Evolutionary conservation across 768 basidiomycete genomes (phyloP), one percentile per base, ranked within the genome.

Genomic region (Nevesoporus exiguus): DNA sequence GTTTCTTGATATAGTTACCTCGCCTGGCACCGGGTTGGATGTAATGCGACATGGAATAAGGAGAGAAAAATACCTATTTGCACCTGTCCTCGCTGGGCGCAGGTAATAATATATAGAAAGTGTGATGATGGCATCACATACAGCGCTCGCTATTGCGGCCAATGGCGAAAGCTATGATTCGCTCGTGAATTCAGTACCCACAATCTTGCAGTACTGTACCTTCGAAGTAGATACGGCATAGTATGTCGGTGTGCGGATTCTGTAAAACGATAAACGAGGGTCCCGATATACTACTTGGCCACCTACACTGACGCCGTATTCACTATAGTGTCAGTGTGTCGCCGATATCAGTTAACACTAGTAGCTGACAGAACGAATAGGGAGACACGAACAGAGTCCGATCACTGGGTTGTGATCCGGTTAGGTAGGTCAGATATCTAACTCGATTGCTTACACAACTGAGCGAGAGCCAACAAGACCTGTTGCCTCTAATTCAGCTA

Each of bases 51-150:
- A 14, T 2, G 8, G 1, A 6, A 10, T 0, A 13, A 31, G 22
- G 19, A 14, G 24, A 42, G 22, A 15, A 42, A 24, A 7, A 57
- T 57, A 49, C 47, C 47, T 36, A 21, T 39, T 29, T 37, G n/a
- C n/a, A 25, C 47, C 47, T 19, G 22, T 36, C 34, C 46, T 24
- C 22, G 31, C 46, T 25, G 46, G 34, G 21, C 34, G 33, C 34
- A 36, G 34, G 17, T 47, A 47, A 36, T 34, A 41, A 24, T 39
- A 39, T 7, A 39, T 39, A 7, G 19, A 39, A 14, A 5, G 2
- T 1, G 61, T 68, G 49, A 68, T 66, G 47, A 51, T 5, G 15
- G 36, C 49, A 51, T 65, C 63, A 25, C 66, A 67, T 21, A 56
- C 1, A 21, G 66, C 57, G 24, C 61, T 57, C 9, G 58, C 44